Base-by-base conservation (phyloP, 2,329 filamentous ascomycete genomes). In the Gliomastix tumulicola region DNA sequence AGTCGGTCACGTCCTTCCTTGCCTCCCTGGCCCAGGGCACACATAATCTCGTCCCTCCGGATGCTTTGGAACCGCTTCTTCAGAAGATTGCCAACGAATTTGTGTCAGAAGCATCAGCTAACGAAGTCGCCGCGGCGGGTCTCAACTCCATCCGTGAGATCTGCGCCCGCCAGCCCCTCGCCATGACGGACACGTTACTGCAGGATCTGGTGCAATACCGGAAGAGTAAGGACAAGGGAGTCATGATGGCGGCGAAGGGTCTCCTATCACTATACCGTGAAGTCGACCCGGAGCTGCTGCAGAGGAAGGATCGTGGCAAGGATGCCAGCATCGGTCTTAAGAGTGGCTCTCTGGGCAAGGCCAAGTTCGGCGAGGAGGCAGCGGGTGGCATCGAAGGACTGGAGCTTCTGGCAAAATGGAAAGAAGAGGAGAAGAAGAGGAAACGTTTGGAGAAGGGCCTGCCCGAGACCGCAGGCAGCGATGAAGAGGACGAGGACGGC, bases 21-120 rank as follows among this genome's bases (percentile, higher is more conserved):
- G 92, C 92, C 11, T 94, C 83, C 10, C 72, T 97, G 38, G 92
- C 92, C 1, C 92, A 97, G 65, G 85, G 86, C 4, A 88, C 88
- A 7, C 92, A 98, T 57, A 84, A 82, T 44, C 73, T 95, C 25
- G 89, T 98, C 0, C 92, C 92, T 0, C 90, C 90, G 1, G 92
- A 98, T 67, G 84, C 82, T 0, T 69, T 98, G 10, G 89, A 97
- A 57, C 90, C 92, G 1, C 66, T 97, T 5, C 70, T 98, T 3
- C 82, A 88, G 57, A 97, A 96, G 65, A 97, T 98, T 50, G 90
- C 92, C 21, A 96, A 97, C 54, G 92, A 98, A 57, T 98, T 98
- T 54, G 90, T 98, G 3, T 95, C 88, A 1, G 92, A 98, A 63
- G 92, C 88, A 2, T 81, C 89, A 0, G 89, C 92, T 1, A 76